Evolutionary conservation across 768 basidiomycete species (phyloP), one percentile per base, ranked within the genome.

Genomic region (Pisolithus albus): DNA sequence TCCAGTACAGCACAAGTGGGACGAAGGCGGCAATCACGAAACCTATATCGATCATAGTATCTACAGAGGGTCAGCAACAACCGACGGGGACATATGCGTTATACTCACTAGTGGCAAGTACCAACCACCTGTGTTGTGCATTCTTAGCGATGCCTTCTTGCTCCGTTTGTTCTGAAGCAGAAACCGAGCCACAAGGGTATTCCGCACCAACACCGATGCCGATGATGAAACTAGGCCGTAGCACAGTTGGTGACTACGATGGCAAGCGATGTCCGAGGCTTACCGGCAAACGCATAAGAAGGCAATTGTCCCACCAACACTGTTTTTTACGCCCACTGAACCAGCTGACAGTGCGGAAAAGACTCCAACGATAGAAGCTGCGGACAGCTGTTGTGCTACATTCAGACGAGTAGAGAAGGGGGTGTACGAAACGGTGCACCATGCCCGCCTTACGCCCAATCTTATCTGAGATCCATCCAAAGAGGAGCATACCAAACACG

Each of bases 181-280:
- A 88, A 15, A 92, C 89, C 0, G 86, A 87, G 23, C 93, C 92
- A 55, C 89, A 90, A 7, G 93, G 93, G 57, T 94, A 94, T 65
- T 90, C 88, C 5, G 88, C 88, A 5, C 91, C 89, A 0, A 92
- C 77, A 21, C 92, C 92, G 49, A 94, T 85, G 36, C 94, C 94
- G 42, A 93, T 75, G 1, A 96, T 67, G 74, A 94, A 94, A 7
- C 90, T 90, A 51, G 55, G 9, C 3, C 2, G 5, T 15, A 5
- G 24, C 13, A 19, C 18, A 4, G 13, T 21, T 41, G 3, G 30
- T 47, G 49, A 36, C 8, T 23, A 21, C 44, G 28, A 0, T 2
- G 36, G 24, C 10, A 9, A 13, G n/a, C 3, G 13, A 4, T 30
- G 8, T 32, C 4, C n/a, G 28, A 15, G 34, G 64, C 70, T 59